Percentiles rank a stretch among this genome's conserved stretches.
Evolutionary conservation across 2,329 filamentous ascomycete species (phyloP).

Genomic region (Microdochium bolleyi): DNA sequence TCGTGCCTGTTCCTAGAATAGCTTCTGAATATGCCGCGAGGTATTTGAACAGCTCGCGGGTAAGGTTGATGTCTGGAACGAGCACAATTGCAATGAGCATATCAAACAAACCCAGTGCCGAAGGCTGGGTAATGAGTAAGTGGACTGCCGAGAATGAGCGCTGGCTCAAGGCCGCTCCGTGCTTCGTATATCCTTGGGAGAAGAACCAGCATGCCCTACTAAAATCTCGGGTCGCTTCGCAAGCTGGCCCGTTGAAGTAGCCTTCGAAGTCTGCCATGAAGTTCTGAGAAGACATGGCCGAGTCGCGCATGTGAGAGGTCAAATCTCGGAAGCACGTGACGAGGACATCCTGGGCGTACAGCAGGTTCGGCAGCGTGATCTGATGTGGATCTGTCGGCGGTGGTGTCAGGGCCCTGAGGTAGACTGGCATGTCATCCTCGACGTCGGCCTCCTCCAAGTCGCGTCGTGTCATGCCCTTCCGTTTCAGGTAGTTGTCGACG

Average conservation of each 20-base stretch:
- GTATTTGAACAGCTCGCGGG: slow-evolving; percentile 11
- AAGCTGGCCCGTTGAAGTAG: slow-evolving; percentile 10
- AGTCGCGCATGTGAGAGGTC: slow-evolving; percentile 8
- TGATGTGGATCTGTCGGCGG: slow-evolving; percentile 8
- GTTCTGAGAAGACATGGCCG: slow-evolving; percentile 3
- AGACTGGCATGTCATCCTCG: slow-evolving; percentile 7
- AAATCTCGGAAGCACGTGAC: slow-evolving; percentile 11
- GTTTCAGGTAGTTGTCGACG: slow-evolving; percentile 13
- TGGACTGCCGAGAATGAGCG: slow-evolving; percentile 9
- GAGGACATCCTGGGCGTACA: slow-evolving; percentile 11
- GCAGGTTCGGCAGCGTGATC: slow-evolving; percentile 9
- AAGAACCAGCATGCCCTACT: slow-evolving; percentile 13
- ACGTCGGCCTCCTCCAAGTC: slow-evolving; percentile 6
- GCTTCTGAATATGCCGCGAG: slow-evolving; percentile 7
- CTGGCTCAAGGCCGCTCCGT: slow-evolving; percentile 9
- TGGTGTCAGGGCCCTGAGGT: slow-evolving; percentile 10
- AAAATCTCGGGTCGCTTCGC: slow-evolving; percentile 12
- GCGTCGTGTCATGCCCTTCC: slow-evolving; percentile 8
- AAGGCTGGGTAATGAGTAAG: slow-evolving; percentile 9
- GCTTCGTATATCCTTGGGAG: slow-evolving; percentile 6
- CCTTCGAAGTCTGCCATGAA: slow-evolving; percentile 8
- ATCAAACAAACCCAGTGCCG: slow-evolving; percentile 10
- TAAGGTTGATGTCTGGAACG: slow-evolving; percentile 8
- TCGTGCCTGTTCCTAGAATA: slow-evolving; percentile 6
- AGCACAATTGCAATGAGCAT: slow-evolving; percentile 10